phyloP scores from a whole-genome alignment of 345 rosid species.

The Ricinus communis region DNA sequence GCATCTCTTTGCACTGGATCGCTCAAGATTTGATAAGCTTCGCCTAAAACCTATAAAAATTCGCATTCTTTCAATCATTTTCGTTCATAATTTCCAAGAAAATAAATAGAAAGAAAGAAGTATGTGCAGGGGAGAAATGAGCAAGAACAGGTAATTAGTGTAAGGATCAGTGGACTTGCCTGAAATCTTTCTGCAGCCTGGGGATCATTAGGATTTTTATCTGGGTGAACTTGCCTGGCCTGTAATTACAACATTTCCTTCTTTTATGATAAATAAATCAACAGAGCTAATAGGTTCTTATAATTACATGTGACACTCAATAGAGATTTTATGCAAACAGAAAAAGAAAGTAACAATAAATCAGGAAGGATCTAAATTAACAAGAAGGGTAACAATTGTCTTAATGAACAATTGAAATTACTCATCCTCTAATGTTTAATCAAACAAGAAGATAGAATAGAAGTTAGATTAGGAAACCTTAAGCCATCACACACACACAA shows the following conservation, averaged over 20 bases:
- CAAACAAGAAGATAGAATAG: too few relatives aligned
- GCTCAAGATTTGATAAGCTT: constrained; percentile 73
- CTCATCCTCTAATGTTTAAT: too few relatives aligned
- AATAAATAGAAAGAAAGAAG: too few relatives aligned
- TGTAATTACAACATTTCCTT: constrained; percentile 19
- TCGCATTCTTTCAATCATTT: not conserved
- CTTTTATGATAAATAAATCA: too few relatives aligned
- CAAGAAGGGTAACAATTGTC: not conserved
- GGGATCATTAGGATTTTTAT: constrained; percentile 72
- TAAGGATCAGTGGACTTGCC: constrained; percentile 28
- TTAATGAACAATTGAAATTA: too few relatives aligned
- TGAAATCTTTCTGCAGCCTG: constrained; percentile 72
- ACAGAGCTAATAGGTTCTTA: too few relatives aligned
- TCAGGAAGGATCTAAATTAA: not conserved
- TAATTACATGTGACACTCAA: too few relatives aligned
- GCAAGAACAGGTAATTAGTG: not conserved
- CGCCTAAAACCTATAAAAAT: constrained; percentile 56
- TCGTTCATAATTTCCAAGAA: too few relatives aligned
- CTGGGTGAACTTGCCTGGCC: constrained; percentile 87
- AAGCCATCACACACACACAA: too few relatives aligned
- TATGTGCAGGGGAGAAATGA: not conserved
- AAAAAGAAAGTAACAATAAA: too few relatives aligned
- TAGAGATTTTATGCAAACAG: too few relatives aligned
- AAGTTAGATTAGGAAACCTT: too few relatives aligned
- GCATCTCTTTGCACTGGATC: constrained; percentile 63